Base-by-base conservation (phyloP, 768 basidiomycete species). In the Inosperma sp. region DNA sequence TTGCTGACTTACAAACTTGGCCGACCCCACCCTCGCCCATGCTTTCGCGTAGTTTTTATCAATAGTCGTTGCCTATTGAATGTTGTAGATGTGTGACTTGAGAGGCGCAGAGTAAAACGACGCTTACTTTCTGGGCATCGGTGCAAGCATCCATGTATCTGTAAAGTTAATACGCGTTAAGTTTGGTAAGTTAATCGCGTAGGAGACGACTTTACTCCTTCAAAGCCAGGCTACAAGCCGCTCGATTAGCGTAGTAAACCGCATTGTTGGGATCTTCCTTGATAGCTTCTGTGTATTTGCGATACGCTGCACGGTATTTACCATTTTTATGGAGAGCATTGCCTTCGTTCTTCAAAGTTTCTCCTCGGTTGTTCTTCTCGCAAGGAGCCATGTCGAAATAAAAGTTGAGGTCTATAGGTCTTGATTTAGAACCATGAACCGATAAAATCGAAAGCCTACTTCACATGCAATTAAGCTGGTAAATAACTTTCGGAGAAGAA, bases 231-330 rank as follows among this genome's bases (percentile, higher is more conserved):
- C 59, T 60, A 44, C 67, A 67, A n/a, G 74, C 76, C 3, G 76
- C 73, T 13, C 75, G 71, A n/a, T n/a, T n/a, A 17, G 70, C 67
- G 53, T 70, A 74, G n/a, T 76, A 59, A 4, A 78, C 57, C 0
- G 74, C 69, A 54, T 74, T 73, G 16, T 60, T 57, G 7, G 65
- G 65, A 29, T 72, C 66, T 49, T 63, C 59, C 42, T 63, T 63
- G 54, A 78, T 74, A 8, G 74, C 76, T 40, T 70, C 65, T 1
- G 70, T 63, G 54, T 75, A n/a, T n/a, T n/a, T n/a, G n/a, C n/a
- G 44, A 48, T 68, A 65, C 5, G 73, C 75, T 5, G 56, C 65
- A 14, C 51, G 44, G 51, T 67, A 73, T 22, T 71, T 54, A 27
- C 68, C 61, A 48, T 66, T 60, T 9, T 57, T 53, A 52, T 69